Evolutionary conservation across 2,329 filamentous ascomycete species (phyloP).

Genomic region (Dactylellina leptospora): DNA sequence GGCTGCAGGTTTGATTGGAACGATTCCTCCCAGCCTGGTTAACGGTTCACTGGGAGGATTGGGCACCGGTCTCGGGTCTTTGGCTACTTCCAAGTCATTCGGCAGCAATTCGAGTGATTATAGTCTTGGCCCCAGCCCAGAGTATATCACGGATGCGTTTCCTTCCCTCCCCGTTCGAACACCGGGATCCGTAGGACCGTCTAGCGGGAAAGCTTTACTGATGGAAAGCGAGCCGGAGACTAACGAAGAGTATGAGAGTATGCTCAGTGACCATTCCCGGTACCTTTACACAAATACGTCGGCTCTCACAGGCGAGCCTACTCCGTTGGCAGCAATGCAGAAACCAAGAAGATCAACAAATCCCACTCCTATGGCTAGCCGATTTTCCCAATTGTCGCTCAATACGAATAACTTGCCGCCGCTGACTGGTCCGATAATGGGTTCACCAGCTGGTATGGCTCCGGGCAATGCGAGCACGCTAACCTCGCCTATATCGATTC

Average conservation of each 20-base stretch:
- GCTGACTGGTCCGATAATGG: slow-evolving; percentile 36
- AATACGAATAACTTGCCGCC: slow-evolving; percentile 52
- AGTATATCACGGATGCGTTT: slow-evolving; percentile 50
- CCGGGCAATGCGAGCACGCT: slow-evolving; percentile 41
- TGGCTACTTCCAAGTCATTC: slow-evolving; percentile 40
- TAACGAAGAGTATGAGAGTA: slow-evolving; percentile 48
- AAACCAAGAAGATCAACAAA: slow-evolving; percentile 50
- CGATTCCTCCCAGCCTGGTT: slow-evolving; percentile 46
- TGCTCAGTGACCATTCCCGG: slow-evolving; percentile 47
- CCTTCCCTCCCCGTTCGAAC: slow-evolving; percentile 30
- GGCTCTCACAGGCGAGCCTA: slow-evolving; percentile 20
- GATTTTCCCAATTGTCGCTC: slow-evolving; percentile 48
- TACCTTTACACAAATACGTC: slow-evolving; percentile 49
- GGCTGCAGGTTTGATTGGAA: slow-evolving; percentile 45
- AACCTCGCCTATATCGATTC: slow-evolving; percentile 49
- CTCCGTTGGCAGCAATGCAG: slow-evolving; percentile 30
- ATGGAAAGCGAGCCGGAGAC: slow-evolving; percentile 51
- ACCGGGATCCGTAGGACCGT: slow-evolving; percentile 32
- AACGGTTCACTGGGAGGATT: slow-evolving; percentile 34
- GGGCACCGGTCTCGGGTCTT: slow-evolving; percentile 34
- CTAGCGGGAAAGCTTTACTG: slow-evolving; percentile 51
- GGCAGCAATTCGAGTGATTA: slow-evolving; percentile 50
- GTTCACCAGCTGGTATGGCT: slow-evolving; percentile 44
- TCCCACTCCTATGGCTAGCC: slow-evolving; percentile 37
- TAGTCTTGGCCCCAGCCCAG: slow-evolving; percentile 42